Evolutionary conservation across 2,329 filamentous ascomycete species (phyloP).

Genomic region (Aspergillus quadrilineatus): DNA sequence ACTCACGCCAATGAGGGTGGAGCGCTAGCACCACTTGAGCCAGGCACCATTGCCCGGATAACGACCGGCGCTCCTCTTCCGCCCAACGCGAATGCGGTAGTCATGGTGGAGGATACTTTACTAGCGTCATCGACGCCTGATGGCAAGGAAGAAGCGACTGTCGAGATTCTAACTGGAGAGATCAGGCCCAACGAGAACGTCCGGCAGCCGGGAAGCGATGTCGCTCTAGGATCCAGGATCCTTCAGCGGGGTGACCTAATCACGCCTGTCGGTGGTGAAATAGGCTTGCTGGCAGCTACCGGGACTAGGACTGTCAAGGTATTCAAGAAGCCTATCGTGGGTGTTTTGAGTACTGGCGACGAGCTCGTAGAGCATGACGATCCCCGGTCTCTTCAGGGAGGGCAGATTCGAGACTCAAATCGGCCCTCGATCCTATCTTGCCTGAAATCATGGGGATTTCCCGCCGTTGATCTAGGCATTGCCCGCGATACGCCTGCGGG

Average conservation of each 20-base stretch:
- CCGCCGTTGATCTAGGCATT: conserved; percentile 82
- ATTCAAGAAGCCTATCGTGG: conserved; percentile 75
- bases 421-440: conserved; percentile 82
- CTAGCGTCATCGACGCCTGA: conserved; percentile 74
- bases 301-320: conserved; percentile 70
- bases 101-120: conserved; percentile 94
- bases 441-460: conserved; percentile 70
- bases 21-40: conserved; percentile 59
- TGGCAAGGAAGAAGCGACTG: conserved; percentile 77
- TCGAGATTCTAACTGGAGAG: conserved; percentile 78
- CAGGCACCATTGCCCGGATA: conserved; percentile 80
- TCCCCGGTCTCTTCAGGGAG: conserved; percentile 63
- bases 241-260: conserved; percentile 78
- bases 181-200: conserved; percentile 82
- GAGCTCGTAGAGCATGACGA: conserved; percentile 77
- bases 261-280: conserved; percentile 82
- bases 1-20: conserved; percentile 80
- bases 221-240: conserved; percentile 67
- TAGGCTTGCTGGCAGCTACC: conserved; percentile 83
- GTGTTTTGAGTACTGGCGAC: conserved; percentile 89
- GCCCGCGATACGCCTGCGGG: conserved; percentile 59
- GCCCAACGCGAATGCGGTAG: conserved; percentile 81
- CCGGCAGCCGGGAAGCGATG: conserved; percentile 85
- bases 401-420: conserved; percentile 93
- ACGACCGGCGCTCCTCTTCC: conserved; percentile 93